phyloP scores from a whole-genome alignment of 306 rosid species.

The Lotus japonicus region DNA sequence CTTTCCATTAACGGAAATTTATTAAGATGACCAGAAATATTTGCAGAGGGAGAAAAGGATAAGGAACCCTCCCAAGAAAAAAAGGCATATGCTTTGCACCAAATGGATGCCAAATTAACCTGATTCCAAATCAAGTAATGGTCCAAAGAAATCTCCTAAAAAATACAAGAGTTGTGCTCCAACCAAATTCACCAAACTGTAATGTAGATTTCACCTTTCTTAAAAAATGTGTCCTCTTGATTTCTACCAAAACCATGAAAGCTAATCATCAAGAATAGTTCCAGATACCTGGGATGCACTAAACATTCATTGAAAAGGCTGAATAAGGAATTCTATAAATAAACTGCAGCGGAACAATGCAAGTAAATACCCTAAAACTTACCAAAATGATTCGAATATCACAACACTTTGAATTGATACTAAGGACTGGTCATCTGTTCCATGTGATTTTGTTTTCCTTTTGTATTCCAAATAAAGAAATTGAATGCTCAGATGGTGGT shows the following conservation, averaged over 20 bases:
- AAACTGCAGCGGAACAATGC: not conserved
- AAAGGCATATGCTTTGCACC: too few relatives aligned
- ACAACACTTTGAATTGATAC: slow-evolving; percentile 3
- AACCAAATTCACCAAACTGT: not conserved
- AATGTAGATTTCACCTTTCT: not conserved
- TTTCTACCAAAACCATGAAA: not conserved
- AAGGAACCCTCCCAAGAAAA: not conserved
- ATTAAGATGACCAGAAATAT: not conserved
- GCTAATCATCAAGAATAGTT: not conserved
- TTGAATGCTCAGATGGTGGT: not conserved
- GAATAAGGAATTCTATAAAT: not conserved
- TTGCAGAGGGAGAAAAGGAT: not conserved
- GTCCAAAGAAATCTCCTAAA: not conserved
- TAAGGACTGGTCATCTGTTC: not conserved
- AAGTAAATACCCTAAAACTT: not conserved
- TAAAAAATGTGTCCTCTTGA: not conserved
- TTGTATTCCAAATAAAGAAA: not conserved
- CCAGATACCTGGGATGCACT: not conserved
- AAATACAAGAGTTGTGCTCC: not conserved
- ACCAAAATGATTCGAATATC: slow-evolving; percentile 3
- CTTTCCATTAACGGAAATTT: not conserved
- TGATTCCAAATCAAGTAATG: not conserved
- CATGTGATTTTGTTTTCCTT: not conserved
- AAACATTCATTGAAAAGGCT: not conserved
- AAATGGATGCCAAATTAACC: not conserved